Evolutionary conservation across 2,329 filamentous ascomycete species (phyloP), one percentile per base, ranked within the genome.

Genomic region (Trichophyton rubrum): DNA sequence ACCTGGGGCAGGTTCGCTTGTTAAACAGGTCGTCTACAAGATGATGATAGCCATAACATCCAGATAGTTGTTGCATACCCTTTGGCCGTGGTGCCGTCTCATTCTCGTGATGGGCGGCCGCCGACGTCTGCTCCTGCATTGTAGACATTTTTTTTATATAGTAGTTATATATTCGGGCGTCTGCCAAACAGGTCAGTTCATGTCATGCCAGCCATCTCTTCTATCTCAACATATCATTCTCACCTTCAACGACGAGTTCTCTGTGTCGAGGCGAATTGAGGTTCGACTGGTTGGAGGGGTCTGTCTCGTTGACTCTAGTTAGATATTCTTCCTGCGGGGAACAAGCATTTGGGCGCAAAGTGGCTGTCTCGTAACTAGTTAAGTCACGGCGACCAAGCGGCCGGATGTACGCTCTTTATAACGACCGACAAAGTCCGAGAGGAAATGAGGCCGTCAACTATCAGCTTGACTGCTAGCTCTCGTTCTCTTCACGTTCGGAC

Each of bases 1-100:
- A 67, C 92, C 92, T 96, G 27, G 6, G 27, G 2, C 33, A 27
- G 11, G 24, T 51, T 15, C n/a, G 3, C 11, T 35, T 20, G 27
- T 27, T 24, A 55, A 27, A 13, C 45, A 1, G 20, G 8, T 6
- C 17, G 6, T 51, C 8, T 15, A 4, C 20, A 13, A 24, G 9
- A 6, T 15, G 24, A 30, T 15, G 45, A 30, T 30, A 30, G 27
- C 6, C 27, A 30, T 22, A 22, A 3, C 9, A 13, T 27, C 13
- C n/a, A 51, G 11, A 15, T 15, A 17, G 30, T 30, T 2, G 55
- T n/a, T 65, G 47, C 68, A 65, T 62, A 77, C 76, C 75, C 67
- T 71, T 77, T 11, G 76, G 76, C 38, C 73, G 51, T 15, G 47
- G 47, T 53, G 6, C 51, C 13, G n/a, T 20, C 27, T 33, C 30